Percentiles rank a stretch among this genome's conserved stretches.
These are phyloP conservation scores for Candida maltosa DNA, from an alignment of 805 yeast species.

Conservation along the genomic window DNA sequence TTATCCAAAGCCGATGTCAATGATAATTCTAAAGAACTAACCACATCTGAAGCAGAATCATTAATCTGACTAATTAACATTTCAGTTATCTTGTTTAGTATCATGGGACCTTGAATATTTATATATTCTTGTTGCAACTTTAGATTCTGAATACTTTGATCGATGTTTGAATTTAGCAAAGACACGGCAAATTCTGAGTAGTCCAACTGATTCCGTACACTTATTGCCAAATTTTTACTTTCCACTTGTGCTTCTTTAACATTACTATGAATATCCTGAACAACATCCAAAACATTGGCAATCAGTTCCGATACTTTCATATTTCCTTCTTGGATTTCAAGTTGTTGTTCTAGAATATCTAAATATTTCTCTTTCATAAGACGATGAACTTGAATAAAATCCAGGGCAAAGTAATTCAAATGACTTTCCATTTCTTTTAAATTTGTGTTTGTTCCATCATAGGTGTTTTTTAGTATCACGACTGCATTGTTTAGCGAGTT, in stretches of 20 bases:
- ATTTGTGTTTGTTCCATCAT: constrained; percentile 7
- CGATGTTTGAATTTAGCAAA: neutral
- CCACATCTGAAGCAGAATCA: constrained; percentile 1
- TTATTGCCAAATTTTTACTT: too few relatives aligned
- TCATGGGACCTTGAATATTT: neutral
- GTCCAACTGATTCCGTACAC: neutral
- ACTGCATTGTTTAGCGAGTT: constrained; percentile 4
- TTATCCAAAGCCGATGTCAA: too few relatives aligned
- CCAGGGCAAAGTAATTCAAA: constrained; percentile 5
- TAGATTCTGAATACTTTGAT: neutral
- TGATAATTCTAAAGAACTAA: constrained; percentile 3
- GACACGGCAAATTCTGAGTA: neutral
- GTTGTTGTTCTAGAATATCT: too few relatives aligned
- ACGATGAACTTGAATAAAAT: too few relatives aligned
- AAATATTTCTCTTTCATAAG: too few relatives aligned
- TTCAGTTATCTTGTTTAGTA: neutral
- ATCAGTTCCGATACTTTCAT: too few relatives aligned
- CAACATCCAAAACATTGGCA: too few relatives aligned
- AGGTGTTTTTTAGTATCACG: constrained; percentile 1
- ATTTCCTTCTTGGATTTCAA: too few relatives aligned
- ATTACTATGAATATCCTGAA: too few relatives aligned
- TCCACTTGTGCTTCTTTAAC: too few relatives aligned
- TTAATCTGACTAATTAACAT: neutral
- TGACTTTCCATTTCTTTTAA: constrained; percentile 5
- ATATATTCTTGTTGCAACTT: neutral